Percentiles rank a stretch among this genome's conserved stretches.
Conservation (phyloP, 768 basidiomycete genomes). For the Mycena galericulata region DNA sequence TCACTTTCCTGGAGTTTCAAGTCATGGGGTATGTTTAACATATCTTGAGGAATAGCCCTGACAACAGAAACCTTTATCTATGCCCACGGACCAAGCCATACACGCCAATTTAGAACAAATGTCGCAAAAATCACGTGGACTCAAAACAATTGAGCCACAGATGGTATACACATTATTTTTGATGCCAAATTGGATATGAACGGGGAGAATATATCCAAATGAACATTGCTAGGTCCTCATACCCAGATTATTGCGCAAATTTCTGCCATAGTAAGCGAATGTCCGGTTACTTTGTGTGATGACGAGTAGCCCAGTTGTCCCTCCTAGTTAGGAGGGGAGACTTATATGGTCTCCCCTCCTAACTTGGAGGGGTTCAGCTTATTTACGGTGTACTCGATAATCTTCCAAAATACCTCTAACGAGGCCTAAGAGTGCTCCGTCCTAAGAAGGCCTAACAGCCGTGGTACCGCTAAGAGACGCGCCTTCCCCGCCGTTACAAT, state of each 20-base stretch:
- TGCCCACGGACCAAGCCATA: background rate
- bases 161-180: no score
- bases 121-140: background rate
- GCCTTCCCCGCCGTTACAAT: no score
- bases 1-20: background rate
- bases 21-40: background rate
- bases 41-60: background rate
- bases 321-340: no score
- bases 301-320: no score
- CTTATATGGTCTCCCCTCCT: no score
- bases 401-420: no score
- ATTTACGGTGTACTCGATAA: no score
- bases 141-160: background rate
- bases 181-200: background rate
- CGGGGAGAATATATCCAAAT: conserved; percentile 6
- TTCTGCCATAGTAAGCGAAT: conserved; percentile 3
- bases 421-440: no score
- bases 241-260: conserved; percentile 5
- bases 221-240: background rate
- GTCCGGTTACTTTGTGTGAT: conserved; percentile 3
- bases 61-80: background rate
- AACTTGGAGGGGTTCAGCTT: no score
- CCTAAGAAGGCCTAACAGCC: no score
- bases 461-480: no score
- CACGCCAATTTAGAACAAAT: background rate